These are phyloP conservation scores for Alternaria sp. DNA, from an alignment of 2,329 filamentous ascomycete species.

Conservation along the genomic window DNA sequence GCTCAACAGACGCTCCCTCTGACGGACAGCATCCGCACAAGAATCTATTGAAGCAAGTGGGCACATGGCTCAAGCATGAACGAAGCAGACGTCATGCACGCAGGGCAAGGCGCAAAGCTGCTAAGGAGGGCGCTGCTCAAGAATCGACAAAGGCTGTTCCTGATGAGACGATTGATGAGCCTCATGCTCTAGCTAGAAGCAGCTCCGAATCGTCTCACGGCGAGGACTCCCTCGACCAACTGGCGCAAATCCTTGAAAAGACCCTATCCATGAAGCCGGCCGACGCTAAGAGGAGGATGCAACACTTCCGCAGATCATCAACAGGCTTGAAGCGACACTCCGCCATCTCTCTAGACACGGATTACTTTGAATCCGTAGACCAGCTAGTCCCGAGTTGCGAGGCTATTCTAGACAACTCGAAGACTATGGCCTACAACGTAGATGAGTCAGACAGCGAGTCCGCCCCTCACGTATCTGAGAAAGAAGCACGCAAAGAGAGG, in stretches of 20 bases:
- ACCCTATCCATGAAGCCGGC: constrained; percentile 60
- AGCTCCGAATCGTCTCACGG: constrained; percentile 70
- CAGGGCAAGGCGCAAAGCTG: constrained; percentile 60
- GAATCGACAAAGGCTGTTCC: constrained; percentile 8
- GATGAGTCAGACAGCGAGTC: constrained; percentile 61
- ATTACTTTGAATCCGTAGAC: constrained; percentile 80
- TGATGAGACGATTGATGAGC: constrained; percentile 15
- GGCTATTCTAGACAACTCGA: constrained; percentile 86
- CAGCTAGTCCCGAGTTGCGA: constrained; percentile 85
- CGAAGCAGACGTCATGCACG: constrained; percentile 70
- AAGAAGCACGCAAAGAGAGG: constrained; percentile 68
- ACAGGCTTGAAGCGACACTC: constrained; percentile 54
- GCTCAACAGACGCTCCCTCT: constrained; percentile 33
- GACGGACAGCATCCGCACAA: constrained; percentile 44
- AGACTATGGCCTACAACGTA: constrained; percentile 80
- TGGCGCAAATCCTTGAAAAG: constrained; percentile 82
- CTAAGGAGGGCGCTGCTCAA: constrained; percentile 51
- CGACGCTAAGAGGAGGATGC: constrained; percentile 44
- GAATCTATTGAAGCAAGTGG: constrained; percentile 74
- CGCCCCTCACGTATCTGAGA: constrained; percentile 55
- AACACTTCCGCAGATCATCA: constrained; percentile 41
- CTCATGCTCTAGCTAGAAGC: constrained; percentile 52
- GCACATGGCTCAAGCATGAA: constrained; percentile 85
- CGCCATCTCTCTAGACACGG: constrained; percentile 80
- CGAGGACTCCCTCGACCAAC: constrained; percentile 77